Evolutionary conservation across 164 flowering plant genomes (phyloP).

Genomic region (Annona squamosa): DNA sequence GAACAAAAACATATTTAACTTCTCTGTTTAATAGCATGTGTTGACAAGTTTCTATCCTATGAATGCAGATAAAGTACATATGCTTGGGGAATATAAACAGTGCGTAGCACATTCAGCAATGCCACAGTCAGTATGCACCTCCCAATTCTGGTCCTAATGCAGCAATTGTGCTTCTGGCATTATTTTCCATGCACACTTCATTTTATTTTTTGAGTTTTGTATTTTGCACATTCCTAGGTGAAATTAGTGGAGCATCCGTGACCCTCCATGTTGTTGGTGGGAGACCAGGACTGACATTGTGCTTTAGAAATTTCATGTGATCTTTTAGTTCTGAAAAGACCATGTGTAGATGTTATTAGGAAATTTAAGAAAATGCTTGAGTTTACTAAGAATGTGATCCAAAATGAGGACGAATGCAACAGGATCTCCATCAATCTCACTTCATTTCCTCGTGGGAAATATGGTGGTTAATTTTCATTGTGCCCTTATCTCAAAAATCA

Average conservation of each 20-base stretch:
- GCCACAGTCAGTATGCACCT: background rate
- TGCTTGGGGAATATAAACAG: constrained; percentile 66
- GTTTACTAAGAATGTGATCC: too few relatives aligned
- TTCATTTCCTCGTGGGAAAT: background rate
- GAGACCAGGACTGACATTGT: background rate
- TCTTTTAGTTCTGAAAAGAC: too few relatives aligned
- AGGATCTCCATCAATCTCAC: too few relatives aligned
- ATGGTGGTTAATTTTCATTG: background rate
- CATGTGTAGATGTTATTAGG: too few relatives aligned
- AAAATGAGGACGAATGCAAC: too few relatives aligned
- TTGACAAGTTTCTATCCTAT: constrained; percentile 2
- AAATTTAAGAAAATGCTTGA: too few relatives aligned
- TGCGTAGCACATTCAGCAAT: constrained; percentile 8
- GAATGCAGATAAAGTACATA: constrained; percentile 58
- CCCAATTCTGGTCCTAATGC: background rate
- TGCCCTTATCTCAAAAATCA: background rate
- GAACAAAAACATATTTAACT: background rate
- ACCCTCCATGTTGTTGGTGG: background rate
- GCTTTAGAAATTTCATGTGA: too few relatives aligned
- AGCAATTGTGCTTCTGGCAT: background rate
- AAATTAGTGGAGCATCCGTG: background rate
- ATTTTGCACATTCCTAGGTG: background rate
- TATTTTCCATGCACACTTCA: too few relatives aligned
- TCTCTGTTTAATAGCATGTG: background rate
- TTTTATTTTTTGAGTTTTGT: too few relatives aligned